Percentiles rank a stretch among this genome's conserved stretches.
These are phyloP conservation scores for Arthrobotrys entomopaga DNA, from an alignment of 2,329 filamentous ascomycete species.

Conservation along the genomic window DNA sequence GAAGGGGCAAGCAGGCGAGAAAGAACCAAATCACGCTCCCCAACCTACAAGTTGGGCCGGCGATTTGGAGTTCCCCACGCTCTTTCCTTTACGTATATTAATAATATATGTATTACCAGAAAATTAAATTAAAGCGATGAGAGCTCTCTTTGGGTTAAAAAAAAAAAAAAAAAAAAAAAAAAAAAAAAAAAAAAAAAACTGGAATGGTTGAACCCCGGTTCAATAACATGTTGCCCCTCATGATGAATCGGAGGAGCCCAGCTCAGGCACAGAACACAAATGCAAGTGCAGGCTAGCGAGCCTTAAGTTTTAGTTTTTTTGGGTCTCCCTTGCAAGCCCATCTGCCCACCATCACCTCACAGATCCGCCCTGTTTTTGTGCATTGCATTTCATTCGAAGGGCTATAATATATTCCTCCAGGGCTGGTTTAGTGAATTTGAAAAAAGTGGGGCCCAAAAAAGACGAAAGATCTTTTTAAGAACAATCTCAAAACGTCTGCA, in stretches of 20 bases:
- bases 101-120: not conserved
- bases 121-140: not conserved
- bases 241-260: slow-evolving; percentile 8
- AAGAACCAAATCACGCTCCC: not conserved
- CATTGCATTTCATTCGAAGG: not conserved
- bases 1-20: not conserved
- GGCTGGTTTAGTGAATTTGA: not conserved
- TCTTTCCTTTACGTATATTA: slow-evolving; percentile 10
- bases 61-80: slow-evolving; percentile 21
- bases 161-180: not conserved
- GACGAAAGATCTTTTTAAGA: no score
- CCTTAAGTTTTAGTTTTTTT: not conserved
- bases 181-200: not conserved
- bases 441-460: not conserved
- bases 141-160: not conserved
- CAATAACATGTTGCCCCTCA: not conserved
- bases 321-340: not conserved
- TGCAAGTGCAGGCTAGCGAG: not conserved
- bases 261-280: slow-evolving; percentile 11
- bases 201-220: slow-evolving; percentile 14
- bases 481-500: no score
- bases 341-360: not conserved
- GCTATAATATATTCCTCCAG: not conserved
- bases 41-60: slow-evolving; percentile 5
- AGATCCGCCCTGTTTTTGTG: slow-evolving; percentile 21